These are phyloP conservation scores for Stentor coeruleus DNA, from an alignment of 73 alveolate genomes.

Conservation along the genomic window DNA sequence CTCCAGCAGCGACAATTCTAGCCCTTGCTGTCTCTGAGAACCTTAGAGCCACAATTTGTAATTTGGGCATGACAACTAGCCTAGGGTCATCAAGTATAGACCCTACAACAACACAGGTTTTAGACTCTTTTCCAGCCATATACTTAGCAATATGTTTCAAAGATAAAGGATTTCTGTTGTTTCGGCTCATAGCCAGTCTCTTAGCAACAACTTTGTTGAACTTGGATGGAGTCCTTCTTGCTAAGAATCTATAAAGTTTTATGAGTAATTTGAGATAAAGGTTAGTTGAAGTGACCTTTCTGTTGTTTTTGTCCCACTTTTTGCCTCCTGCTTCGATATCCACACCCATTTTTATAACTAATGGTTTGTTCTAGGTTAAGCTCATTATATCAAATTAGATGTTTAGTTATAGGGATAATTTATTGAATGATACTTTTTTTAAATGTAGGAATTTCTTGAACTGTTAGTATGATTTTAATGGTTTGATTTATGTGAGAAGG, in stretches of 20 bases:
- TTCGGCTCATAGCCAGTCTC: conserved; percentile 76
- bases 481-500: no score
- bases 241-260: conserved; percentile 83
- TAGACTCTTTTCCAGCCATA: conserved; percentile 40
- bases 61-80: conserved; percentile 71
- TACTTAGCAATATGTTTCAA: conserved; percentile 71
- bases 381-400: no score
- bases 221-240: conserved; percentile 85
- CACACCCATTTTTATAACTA: no score
- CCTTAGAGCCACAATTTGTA: conserved; percentile 83
- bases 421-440: no score
- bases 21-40: conserved; percentile 93
- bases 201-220: conserved; percentile 76
- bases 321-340: background rate
- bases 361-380: no score
- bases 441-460: no score
- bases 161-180: conserved; percentile 77
- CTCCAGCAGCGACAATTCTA: conserved; percentile 88
- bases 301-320: background rate
- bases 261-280: conserved; percentile 34
- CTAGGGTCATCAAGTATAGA: conserved; percentile 83
- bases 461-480: no score
- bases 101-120: conserved; percentile 78
- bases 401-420: no score
- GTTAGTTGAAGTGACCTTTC: conserved; percentile 42